Conservation (phyloP, 257 asterid genomes). For the Solanum appendiculatum region DNA sequence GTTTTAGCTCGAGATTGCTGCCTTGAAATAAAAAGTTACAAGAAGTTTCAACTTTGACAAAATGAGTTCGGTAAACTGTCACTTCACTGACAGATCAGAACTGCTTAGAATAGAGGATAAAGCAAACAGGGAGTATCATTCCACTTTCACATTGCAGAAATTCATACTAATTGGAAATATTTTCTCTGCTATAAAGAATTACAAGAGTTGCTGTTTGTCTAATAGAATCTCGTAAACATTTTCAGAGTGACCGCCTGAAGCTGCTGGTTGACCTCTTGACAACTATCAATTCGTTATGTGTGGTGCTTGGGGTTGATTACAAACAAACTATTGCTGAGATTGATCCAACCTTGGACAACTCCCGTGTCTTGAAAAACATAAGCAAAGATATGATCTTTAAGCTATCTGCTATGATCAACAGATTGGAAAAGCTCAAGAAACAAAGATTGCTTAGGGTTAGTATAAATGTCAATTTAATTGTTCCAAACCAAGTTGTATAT, state of each 20-base stretch:
- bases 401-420: conserved; percentile 31
- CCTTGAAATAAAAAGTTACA: not conserved
- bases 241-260: conserved; percentile 60
- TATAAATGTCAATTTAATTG: not conserved
- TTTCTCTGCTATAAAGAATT: not conserved
- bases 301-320: conserved; percentile 78
- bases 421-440: conserved; percentile 50
- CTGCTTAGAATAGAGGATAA: not conserved
- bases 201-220: not conserved
- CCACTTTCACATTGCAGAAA: not conserved
- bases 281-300: conserved; percentile 38
- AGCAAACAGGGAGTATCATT: not conserved
- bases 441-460: conserved; percentile 65
- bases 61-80: not conserved
- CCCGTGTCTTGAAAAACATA: conserved; percentile 34
- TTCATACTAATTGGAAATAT: not conserved
- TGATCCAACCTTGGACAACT: conserved; percentile 53
- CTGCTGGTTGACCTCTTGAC: conserved; percentile 48
- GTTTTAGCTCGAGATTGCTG: not conserved
- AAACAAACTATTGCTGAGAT: conserved; percentile 36
- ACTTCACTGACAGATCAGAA: not conserved
- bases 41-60: not conserved
- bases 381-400: conserved; percentile 40
- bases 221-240: not conserved
- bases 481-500: not conserved